phyloP scores from a whole-genome alignment of 768 basidiomycete species.

The Lactifluus subvellereus region DNA sequence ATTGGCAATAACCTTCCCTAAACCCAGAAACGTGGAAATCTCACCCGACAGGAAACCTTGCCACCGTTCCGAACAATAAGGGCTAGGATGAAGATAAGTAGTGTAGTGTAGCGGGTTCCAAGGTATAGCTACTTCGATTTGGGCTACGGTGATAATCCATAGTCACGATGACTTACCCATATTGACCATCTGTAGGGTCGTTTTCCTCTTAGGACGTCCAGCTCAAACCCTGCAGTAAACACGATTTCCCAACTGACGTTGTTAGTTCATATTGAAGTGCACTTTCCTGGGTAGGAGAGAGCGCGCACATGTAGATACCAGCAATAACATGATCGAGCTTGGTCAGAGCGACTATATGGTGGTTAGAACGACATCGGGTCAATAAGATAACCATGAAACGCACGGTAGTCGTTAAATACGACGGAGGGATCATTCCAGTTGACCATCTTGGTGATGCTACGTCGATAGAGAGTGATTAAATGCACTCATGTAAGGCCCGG shows the following conservation, averaged over 20 bases:
- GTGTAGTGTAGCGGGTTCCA: neutral
- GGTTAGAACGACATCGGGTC: neutral
- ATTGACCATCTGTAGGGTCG: too few relatives aligned
- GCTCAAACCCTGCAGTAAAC: too few relatives aligned
- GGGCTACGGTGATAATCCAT: neutral
- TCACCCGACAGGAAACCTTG: neutral
- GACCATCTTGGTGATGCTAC: conserved; percentile 5
- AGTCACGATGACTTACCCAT: neutral
- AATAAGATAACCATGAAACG: neutral
- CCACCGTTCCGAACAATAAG: neutral
- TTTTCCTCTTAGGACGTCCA: too few relatives aligned
- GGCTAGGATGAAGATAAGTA: neutral
- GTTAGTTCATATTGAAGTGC: too few relatives aligned
- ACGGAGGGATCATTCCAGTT: conserved; percentile 8
- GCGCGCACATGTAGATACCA: conserved; percentile 3
- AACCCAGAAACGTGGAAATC: neutral
- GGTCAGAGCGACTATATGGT: neutral
- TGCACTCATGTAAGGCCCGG: too few relatives aligned
- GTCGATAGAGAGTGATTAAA: too few relatives aligned
- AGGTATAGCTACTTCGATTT: neutral
- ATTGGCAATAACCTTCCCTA: neutral
- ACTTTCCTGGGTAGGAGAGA: too few relatives aligned
- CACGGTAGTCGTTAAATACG: conserved; percentile 3
- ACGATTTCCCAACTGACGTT: too few relatives aligned
- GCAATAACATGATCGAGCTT: conserved; percentile 1